Conservation (phyloP, 352 stramenopile species). For the Phytophthora palmivora region DNA sequence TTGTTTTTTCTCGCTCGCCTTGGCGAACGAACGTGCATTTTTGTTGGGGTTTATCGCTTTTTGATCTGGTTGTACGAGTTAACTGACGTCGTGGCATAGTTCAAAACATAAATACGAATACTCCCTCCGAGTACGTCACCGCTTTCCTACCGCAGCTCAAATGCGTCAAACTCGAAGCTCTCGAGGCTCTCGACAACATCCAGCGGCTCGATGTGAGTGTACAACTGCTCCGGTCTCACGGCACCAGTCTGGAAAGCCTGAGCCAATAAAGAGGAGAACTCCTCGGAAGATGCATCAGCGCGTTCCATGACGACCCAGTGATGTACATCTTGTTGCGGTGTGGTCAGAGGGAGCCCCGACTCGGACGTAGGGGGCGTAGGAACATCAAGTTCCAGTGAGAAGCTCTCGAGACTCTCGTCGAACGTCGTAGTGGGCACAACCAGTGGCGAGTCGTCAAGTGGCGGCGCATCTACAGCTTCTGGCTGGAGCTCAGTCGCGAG, state of each 20-base stretch:
- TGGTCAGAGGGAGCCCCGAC: slow-evolving; percentile 15
- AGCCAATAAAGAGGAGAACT: slow-evolving; percentile 25
- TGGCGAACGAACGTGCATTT: slow-evolving; percentile 22
- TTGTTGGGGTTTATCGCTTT: slow-evolving; percentile 21
- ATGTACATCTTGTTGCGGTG: slow-evolving; percentile 34
- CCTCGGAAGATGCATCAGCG: slow-evolving; percentile 36
- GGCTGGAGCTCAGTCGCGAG: slow-evolving; percentile 28
- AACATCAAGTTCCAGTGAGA: slow-evolving; percentile 9
- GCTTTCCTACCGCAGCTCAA: slow-evolving; percentile 23
- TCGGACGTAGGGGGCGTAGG: neutral
- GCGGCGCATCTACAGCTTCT: slow-evolving; percentile 6
- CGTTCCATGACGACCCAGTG: slow-evolving; percentile 40
- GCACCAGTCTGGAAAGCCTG: slow-evolving; percentile 18
- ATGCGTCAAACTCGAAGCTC: slow-evolving; percentile 23
- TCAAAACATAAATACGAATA: slow-evolving; percentile 19
- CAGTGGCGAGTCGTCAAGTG: slow-evolving; percentile 28
- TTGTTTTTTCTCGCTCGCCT: slow-evolving; percentile 17
- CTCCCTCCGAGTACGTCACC: slow-evolving; percentile 5
- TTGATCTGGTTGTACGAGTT: slow-evolving; percentile 22
- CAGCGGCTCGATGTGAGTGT: too few species aligned
- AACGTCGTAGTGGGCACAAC: slow-evolving; percentile 21
- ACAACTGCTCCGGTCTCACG: slow-evolving; percentile 22
- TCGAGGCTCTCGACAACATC: slow-evolving; percentile 1
- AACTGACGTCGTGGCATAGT: slow-evolving; percentile 14
- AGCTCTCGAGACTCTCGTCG: slow-evolving; percentile 9